phyloP scores from a whole-genome alignment of 345 rosid genomes.

The Populus pruinosa region DNA sequence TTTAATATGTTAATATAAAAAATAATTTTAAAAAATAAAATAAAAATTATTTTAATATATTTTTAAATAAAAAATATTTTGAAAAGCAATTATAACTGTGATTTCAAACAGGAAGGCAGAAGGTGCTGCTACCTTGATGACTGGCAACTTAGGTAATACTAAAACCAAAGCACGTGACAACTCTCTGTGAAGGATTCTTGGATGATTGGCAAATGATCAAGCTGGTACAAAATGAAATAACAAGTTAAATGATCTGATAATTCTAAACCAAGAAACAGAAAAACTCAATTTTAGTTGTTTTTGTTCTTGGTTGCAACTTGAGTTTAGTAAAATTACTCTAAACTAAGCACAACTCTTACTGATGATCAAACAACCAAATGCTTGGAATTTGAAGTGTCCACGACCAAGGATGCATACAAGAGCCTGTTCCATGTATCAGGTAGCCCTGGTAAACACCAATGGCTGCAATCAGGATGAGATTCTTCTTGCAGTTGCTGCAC shows the following conservation, averaged over 20 bases:
- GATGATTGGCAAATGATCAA: neutral
- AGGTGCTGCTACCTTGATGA: too few relatives aligned
- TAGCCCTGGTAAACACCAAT: constrained; percentile 62
- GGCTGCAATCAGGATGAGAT: constrained; percentile 47
- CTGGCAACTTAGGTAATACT: too few relatives aligned
- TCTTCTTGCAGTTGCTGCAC: constrained; percentile 15
- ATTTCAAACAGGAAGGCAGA: too few relatives aligned
- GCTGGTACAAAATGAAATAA: neutral
- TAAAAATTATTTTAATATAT: too few relatives aligned
- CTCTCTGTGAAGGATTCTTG: neutral
- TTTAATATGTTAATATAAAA: too few relatives aligned
- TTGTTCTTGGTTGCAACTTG: too few relatives aligned
- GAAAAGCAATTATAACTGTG: too few relatives aligned
- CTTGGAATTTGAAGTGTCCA: constrained; percentile 3
- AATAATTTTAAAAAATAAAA: too few relatives aligned
- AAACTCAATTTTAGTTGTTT: too few relatives aligned
- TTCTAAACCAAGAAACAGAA: neutral
- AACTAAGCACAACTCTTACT: neutral
- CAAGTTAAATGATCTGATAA: neutral
- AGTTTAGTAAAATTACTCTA: too few relatives aligned
- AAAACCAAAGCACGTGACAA: neutral
- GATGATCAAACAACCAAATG: neutral
- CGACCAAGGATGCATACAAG: constrained; percentile 35
- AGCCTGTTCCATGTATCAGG: constrained; percentile 60
- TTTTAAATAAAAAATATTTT: too few relatives aligned